Base-by-base conservation (phyloP, 140 eudicot species). In the Erigeron philadelphicus region DNA sequence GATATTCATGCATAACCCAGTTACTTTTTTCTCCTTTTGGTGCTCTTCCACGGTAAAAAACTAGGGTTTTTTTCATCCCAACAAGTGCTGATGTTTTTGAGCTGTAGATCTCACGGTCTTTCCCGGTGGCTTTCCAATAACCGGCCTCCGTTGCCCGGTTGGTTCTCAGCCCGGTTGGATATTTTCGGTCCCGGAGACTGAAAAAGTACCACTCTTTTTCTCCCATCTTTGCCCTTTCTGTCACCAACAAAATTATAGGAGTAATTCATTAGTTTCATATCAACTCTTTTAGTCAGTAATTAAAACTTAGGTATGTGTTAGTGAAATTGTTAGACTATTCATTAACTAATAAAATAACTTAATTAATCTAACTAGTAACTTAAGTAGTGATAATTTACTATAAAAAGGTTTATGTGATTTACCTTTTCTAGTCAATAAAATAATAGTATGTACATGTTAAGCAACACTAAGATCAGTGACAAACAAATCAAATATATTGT, bases 21-120 rank as follows among this genome's bases (percentile, higher is more conserved):
- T 91, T 88, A 66, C 86, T 86, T 71, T 91, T 91, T 65, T 91
- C 97, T 3, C 97, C 97, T 73, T 90, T 90, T 0, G 98, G 98
- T 23, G 98, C 98, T 47, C 98, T 81, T 0, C 98, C 97, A 15
- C 92, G 65, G 84, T 92, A 92, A 72, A 92, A 92, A 16, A 92
- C 98, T 11, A 92, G 89, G 76, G 98, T 92, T 79, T 92, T 92
- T 92, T 92, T 92, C 98, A 92, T 92, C 11, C 98, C 98, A 46
- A 92, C 88, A 19, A 92, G 73, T 1, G 92, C 79, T 1, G 84
- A 71, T 4, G 92, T 88, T 67, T 88, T 92, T 0, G 96, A 84
- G 76, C 96, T 92, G 84, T 84, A 84, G 58, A 92, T 92, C 72
- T 92, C 98, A 55, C 98, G 70, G 74, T 92, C 98, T 72, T 92